Evolutionary conservation across 306 rosid species (phyloP), one percentile per base, ranked within the genome.

Genomic region (Cicer judaicum): DNA sequence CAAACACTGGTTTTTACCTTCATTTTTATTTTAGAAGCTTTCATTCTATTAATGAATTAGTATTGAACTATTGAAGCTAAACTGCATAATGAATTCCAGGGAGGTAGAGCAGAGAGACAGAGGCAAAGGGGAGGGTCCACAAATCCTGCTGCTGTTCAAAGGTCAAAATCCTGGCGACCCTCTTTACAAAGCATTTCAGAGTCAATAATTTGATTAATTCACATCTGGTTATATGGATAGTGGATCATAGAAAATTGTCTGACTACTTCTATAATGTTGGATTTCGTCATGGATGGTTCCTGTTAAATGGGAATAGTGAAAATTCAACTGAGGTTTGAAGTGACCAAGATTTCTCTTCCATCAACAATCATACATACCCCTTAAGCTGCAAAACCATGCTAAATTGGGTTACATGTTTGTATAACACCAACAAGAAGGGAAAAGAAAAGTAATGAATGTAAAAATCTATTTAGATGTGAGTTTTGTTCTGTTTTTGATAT

Each of bases 101-200:
- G 72, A 52, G 73, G 52, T 78, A 86, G 87, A 77, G 80, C 78
- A 54, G 96, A 90, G 81, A 80, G 93, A 79, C 85, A 87, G 2
- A 74, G 81, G 80, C 65, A 59, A 19, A 89, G 96, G 82, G 66
- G 72, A 77, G 68, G 77, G n/a, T 54, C 89, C 1, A 62, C 69
- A 24, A 87, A 86, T 81, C 85, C 88, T 12, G 83, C 89, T 10
- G 84, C 83, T 2, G 79, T 77, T 4, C 36, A 72, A 77, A 89
- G 86, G 62, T 79, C 93, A 16, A 95, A 90, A 82, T 83, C 92
- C 0, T 95, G 99, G 99, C 90, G 91, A 52, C 99, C 99, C 21
- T 89, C 96, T 2, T 84, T 95, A 24, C 96, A 92, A 79, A 92
- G 99, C 89, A 95, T 95, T 69, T 86, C 92, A 6, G 99, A 92